These are phyloP conservation scores for Cryphonectria nitschkei DNA, from an alignment of 2,329 filamentous ascomycete species.

Conservation along the genomic window DNA sequence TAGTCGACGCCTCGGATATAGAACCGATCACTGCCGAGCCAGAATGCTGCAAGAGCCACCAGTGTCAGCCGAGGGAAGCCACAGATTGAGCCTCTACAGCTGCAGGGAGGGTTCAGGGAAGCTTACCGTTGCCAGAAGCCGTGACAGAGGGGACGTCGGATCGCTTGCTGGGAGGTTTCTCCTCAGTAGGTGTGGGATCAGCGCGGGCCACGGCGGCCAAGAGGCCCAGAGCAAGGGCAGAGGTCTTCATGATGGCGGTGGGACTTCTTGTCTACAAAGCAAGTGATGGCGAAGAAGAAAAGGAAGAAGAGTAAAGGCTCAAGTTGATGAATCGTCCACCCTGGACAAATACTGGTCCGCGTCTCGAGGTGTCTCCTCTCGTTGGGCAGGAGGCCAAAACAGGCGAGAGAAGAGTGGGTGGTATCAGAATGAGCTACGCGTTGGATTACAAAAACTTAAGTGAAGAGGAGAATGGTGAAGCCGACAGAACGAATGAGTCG, in stretches of 20 bases:
- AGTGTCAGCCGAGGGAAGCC: not conserved
- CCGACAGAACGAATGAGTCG: constrained; percentile 13
- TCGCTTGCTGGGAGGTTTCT: constrained; percentile 54
- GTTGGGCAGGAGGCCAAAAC: not conserved
- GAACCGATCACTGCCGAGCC: constrained; percentile 56
- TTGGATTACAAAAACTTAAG: constrained; percentile 5
- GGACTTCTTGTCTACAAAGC: not conserved
- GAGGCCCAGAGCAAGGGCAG: constrained; percentile 51
- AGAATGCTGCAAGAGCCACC: constrained; percentile 52
- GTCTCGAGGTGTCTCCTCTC: not conserved
- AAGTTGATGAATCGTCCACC: not conserved
- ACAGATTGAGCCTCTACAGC: not conserved
- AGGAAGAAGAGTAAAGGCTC: not conserved
- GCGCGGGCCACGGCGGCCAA: constrained; percentile 52
- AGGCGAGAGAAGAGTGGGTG: not conserved
- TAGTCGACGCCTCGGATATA: constrained; percentile 65
- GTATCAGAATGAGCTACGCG: not conserved
- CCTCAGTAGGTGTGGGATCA: constrained; percentile 54
- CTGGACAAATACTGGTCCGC: not conserved
- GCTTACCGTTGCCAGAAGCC: constrained; percentile 60
- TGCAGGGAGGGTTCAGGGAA: not conserved
- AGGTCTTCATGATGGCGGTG: constrained; percentile 52
- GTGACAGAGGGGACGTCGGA: constrained; percentile 54
- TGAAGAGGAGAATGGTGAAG: not conserved
- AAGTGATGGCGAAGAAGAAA: not conserved